Evolutionary conservation across 1,139 yeast genomes (phyloP).

Genomic region (Geotrichum restrictum): DNA sequence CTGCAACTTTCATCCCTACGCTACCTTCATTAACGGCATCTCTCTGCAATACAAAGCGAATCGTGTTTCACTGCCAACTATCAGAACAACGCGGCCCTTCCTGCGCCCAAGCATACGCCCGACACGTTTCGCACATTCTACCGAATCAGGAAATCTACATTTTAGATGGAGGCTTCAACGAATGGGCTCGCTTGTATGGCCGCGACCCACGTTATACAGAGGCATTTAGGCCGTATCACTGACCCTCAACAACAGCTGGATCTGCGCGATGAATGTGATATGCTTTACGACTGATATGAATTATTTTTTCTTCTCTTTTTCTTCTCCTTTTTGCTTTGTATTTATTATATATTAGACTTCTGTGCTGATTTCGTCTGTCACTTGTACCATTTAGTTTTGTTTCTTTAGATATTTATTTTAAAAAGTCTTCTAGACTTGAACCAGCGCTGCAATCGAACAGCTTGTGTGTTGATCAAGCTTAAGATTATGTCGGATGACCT

Average conservation of each 20-base stretch:
- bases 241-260: too few species aligned
- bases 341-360: too few species aligned
- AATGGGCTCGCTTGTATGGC: conserved; percentile 79
- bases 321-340: too few species aligned
- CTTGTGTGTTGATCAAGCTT: too few species aligned
- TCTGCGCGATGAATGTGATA: too few species aligned
- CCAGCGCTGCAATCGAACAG: too few species aligned
- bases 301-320: too few species aligned
- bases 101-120: conserved; percentile 64
- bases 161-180: conserved; percentile 75
- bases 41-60: conserved; percentile 45
- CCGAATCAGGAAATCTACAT: conserved; percentile 58
- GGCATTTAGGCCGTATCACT: background rate
- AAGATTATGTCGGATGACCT: too few species aligned
- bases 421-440: too few species aligned
- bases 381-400: background rate
- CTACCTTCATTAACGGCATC: conserved; percentile 45
- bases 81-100: conserved; percentile 90
- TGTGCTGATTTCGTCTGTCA: too few species aligned
- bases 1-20: conserved; percentile 46
- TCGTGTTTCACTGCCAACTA: conserved; percentile 85
- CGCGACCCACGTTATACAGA: conserved; percentile 10
- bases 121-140: conserved; percentile 45
- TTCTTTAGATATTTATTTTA: background rate
- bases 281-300: too few species aligned